Conservation (phyloP, 257 asterid genomes). For the Capsicum rhomboideum region DNA sequence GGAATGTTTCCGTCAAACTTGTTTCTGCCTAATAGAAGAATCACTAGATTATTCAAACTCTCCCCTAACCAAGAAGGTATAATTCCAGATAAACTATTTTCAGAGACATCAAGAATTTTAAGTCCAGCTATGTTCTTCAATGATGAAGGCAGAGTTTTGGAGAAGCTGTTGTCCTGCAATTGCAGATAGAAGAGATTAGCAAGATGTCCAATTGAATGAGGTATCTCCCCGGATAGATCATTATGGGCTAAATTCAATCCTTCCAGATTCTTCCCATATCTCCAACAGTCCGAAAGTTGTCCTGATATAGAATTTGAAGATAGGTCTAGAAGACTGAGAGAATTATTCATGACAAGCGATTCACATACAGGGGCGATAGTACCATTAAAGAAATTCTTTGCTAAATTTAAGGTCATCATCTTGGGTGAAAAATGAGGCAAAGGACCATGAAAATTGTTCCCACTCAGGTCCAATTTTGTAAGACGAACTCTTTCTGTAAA, state of each 20-base stretch:
- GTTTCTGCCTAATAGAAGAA: neutral
- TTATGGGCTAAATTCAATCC: neutral
- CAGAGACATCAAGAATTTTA: neutral
- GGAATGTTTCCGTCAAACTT: neutral
- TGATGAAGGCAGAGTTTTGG: neutral
- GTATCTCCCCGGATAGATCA: neutral
- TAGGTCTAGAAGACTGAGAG: neutral
- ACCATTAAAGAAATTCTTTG: neutral
- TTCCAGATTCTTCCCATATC: neutral
- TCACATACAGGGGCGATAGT: neutral
- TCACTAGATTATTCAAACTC: neutral
- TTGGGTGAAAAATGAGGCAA: neutral
- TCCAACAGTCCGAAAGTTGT: neutral
- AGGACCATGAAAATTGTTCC: neutral
- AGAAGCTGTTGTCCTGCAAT: neutral
- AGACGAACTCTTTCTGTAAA: neutral
- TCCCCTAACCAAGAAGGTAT: neutral
- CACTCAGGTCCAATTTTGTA: neutral
- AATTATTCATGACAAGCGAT: neutral
- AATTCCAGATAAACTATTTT: neutral
- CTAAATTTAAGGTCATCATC: neutral
- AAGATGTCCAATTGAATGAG: constrained; percentile 1
- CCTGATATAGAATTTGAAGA: neutral
- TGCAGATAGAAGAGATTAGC: neutral
- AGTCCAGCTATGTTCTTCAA: neutral